Evolutionary conservation across 2,329 filamentous ascomycete species (phyloP).

Genomic region (Akanthomyces dipterigenus): DNA sequence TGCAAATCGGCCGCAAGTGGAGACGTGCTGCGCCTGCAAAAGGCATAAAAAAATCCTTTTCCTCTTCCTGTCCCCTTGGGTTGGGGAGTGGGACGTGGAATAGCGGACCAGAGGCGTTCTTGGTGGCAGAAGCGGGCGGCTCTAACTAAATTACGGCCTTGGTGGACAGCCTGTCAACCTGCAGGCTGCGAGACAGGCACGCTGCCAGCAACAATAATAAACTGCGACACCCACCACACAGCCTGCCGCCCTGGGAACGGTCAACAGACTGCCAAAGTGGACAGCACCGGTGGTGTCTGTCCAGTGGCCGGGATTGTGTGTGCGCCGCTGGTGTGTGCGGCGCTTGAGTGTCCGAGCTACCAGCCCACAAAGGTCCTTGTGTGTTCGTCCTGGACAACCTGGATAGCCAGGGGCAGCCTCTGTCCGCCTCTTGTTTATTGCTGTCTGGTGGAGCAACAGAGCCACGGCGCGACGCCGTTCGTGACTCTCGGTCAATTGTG

Average conservation of each 20-base stretch:
- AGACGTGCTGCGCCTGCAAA: constrained; percentile 9
- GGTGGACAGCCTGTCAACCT: background rate
- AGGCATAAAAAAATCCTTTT: background rate
- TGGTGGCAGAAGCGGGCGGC: constrained; percentile 2
- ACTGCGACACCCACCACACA: background rate
- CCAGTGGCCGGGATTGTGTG: background rate
- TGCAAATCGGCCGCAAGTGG: constrained; percentile 11
- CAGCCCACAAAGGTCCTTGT: constrained; percentile 9
- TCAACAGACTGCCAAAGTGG: constrained; percentile 2
- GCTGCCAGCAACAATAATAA: background rate
- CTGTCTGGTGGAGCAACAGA: background rate
- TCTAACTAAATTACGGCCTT: background rate
- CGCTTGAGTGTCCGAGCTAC: constrained; percentile 6
- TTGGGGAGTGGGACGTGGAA: background rate
- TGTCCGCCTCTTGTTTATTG: constrained; percentile 7
- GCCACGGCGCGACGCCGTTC: background rate
- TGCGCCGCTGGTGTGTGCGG: background rate
- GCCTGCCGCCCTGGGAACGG: background rate
- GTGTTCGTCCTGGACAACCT: constrained; percentile 4
- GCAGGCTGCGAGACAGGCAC: constrained; percentile 2
- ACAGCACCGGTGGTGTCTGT: background rate
- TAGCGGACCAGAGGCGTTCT: constrained; percentile 6
- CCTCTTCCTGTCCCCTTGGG: background rate
- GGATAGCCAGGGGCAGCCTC: constrained; percentile 5
- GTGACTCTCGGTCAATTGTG: background rate